Evolutionary conservation across 768 basidiomycete species (phyloP), one percentile per base, ranked within the genome.

Genomic region (Termitomyces titanicus): DNA sequence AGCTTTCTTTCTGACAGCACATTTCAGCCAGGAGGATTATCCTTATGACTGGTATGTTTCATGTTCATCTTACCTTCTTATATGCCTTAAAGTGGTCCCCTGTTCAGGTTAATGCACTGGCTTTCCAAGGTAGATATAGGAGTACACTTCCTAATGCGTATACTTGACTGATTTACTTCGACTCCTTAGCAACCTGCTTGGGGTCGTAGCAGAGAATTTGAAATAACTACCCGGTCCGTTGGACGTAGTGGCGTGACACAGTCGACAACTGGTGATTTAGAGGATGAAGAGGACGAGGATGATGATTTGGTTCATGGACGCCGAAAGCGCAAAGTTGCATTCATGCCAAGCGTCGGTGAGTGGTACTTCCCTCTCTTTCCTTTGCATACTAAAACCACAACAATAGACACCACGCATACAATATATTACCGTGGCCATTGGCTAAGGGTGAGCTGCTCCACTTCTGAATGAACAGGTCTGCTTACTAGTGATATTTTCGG

Each of bases 351-450:
- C 70, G 70, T 89, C 52, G 89, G 89, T 89, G 67, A 59, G 79
- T 70, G 31, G 59, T 53, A 53, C 57, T 40, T n/a, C 50, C 51
- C 31, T 53, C 50, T 47, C 39, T 38, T 54, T 55, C 48, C 61
- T 37, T 39, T 18, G 43, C 52, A 47, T 38, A 18, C 13, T 38
- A 47, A 59, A 57, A 57, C 50, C 38, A 43, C 38, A 22, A 47
- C 33, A 20, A 22, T 22, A 92, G 91, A 92, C 64, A 91, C 89
- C 0, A 91, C 88, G 7, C 91, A 93, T 68, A 93, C 89, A 15
- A 91, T 93, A 54, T 93, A 89, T 75, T 93, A 93, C 76, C 83
- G 83, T 65, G 91, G 91, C 48, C 92, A 93, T 65, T 92, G 90
- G 91, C 77, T 93, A 56, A 80, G 89, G 66, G 89, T 92, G 66